Percentiles rank a stretch among this genome's conserved stretches.
Evolutionary conservation across 139 green algal species (phyloP).

Genomic region (Picochlorum sp.): DNA sequence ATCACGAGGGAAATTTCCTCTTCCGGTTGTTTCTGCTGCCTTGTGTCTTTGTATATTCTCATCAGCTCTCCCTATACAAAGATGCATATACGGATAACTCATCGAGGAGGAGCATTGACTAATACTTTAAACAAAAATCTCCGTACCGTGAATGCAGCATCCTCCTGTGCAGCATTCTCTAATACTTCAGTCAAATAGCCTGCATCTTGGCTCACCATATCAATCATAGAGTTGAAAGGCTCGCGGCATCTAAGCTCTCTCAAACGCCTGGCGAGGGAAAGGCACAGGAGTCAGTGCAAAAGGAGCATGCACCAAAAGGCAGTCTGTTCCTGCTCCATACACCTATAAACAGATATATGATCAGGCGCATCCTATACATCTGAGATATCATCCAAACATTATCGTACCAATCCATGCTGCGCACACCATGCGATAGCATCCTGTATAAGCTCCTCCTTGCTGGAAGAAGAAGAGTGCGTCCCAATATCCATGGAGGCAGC

Average conservation of each 20-base stretch:
- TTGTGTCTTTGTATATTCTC: not conserved
- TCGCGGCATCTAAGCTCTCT: slow-evolving; percentile 39
- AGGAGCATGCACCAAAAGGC: slow-evolving; percentile 67
- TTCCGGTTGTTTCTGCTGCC: not conserved
- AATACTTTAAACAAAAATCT: not conserved
- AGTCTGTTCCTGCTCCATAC: slow-evolving; percentile 25
- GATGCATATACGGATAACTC: not conserved
- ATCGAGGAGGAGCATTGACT: not conserved
- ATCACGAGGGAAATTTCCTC: slow-evolving; percentile 65
- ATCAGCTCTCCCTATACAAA: not conserved
- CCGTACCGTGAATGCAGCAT: slow-evolving; percentile 77
- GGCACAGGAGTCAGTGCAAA: slow-evolving; percentile 73
- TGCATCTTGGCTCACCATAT: slow-evolving; percentile 64
- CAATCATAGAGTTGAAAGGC: slow-evolving; percentile 76
- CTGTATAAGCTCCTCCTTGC: slow-evolving; percentile 35
- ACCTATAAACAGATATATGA: slow-evolving; percentile 16
- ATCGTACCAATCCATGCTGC: slow-evolving; percentile 63
- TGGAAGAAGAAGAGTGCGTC: not conserved
- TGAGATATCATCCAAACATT: not conserved
- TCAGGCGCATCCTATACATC: not conserved
- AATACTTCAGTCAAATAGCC: slow-evolving; percentile 67
- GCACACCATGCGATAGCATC: slow-evolving; percentile 72
- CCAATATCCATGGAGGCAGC: not conserved
- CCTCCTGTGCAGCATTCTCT: slow-evolving; percentile 31
- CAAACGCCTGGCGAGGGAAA: slow-evolving; percentile 54